These are phyloP conservation scores for Coccomyxa subellipsoidea DNA, from an alignment of 163 green algal genomes.

Conservation along the genomic window DNA sequence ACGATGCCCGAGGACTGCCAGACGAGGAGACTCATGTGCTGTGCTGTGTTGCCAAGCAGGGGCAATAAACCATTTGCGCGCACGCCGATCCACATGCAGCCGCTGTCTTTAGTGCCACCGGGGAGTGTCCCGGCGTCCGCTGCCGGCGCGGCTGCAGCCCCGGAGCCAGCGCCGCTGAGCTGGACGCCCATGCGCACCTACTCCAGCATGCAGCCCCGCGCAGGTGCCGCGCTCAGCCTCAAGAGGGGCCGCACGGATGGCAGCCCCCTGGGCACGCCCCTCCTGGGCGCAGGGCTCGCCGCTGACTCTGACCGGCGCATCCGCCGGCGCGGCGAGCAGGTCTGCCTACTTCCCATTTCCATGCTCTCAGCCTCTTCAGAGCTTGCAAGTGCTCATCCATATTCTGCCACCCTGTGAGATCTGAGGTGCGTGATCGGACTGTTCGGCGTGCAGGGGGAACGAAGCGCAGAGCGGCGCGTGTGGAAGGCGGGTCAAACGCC, in stretches of 20 bases:
- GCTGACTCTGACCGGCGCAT: background rate
- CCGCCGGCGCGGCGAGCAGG: background rate
- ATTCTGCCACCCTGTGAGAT: background rate
- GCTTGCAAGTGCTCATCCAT: too few species aligned
- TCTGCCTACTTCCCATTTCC: background rate
- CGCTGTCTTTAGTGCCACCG: background rate
- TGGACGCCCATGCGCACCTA: constrained; percentile 13
- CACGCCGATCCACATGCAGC: background rate
- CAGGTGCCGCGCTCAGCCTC: background rate
- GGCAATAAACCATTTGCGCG: background rate
- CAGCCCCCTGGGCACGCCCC: background rate
- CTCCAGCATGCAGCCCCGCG: background rate
- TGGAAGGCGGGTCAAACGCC: background rate
- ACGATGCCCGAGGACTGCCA: too few species aligned
- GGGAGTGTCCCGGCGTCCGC: background rate
- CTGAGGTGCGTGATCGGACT: background rate
- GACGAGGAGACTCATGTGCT: background rate
- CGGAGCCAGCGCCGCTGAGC: background rate
- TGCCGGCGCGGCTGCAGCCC: background rate
- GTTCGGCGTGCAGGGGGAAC: background rate
- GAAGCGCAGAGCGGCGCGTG: constrained; percentile 6
- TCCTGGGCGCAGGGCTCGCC: background rate
- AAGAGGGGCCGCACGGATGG: background rate
- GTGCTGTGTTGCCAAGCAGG: background rate
- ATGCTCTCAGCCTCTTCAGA: background rate